Conservation (phyloP, 352 stramenopile species). For the Phytopythium ostracodes region DNA sequence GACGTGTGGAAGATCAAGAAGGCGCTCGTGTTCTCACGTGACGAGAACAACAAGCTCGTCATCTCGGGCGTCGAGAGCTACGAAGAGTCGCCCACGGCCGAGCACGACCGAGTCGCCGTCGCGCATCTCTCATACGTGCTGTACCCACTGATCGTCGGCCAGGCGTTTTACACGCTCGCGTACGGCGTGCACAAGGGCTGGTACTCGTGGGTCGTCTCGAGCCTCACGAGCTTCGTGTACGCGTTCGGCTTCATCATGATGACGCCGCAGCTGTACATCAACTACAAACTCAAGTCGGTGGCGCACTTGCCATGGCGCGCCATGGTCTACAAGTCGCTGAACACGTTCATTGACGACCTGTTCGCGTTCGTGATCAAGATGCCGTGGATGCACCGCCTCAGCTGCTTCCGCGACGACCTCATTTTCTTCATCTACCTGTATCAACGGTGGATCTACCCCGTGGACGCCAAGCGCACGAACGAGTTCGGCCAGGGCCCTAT, state of each 20-base stretch:
- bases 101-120: conserved; percentile 82
- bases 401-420: conserved; percentile 98
- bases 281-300: conserved; percentile 98
- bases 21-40: conserved; percentile 79
- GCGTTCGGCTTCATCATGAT: conserved; percentile 99
- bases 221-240: conserved; percentile 97
- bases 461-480: conserved; percentile 90
- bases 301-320: conserved; percentile 96
- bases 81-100: conserved; percentile 67
- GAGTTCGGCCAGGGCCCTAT: conserved; percentile 90
- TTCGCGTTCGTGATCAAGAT: conserved; percentile 92
- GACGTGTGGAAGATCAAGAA: conserved; percentile 95
- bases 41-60: conserved; percentile 77
- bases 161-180: conserved; percentile 93
- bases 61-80: conserved; percentile 85
- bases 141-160: conserved; percentile 89
- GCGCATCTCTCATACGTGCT: conserved; percentile 82
- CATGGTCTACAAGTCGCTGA: conserved; percentile 98
- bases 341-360: conserved; percentile 92
- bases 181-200: conserved; percentile 94
- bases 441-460: conserved; percentile 96
- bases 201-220: conserved; percentile 97
- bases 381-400: conserved; percentile 96
- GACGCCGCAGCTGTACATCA: conserved; percentile 98
- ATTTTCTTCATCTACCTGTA: conserved; percentile 99